phyloP scores from a whole-genome alignment of 139 green algal species.

The Micractinium conductrix region DNA sequence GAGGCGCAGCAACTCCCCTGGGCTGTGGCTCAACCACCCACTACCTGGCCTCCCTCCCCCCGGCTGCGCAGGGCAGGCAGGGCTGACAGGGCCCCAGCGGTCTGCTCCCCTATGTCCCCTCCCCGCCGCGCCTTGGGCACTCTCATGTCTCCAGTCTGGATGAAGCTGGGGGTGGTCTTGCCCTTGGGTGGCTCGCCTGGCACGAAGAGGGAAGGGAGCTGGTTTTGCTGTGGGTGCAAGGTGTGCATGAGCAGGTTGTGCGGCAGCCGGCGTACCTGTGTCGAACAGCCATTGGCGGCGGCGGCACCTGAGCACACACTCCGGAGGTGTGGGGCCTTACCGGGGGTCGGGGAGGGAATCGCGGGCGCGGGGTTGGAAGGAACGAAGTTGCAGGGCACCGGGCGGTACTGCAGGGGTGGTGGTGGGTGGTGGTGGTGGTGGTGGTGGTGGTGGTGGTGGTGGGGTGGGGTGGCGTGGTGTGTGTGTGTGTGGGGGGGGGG shows the following conservation, averaged over 20 bases:
- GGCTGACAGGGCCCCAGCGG: neutral
- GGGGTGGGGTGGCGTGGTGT: neutral
- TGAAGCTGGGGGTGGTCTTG: too few species aligned
- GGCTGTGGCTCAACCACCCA: too few species aligned
- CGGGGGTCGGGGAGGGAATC: slow-evolving; percentile 1
- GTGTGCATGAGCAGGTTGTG: neutral
- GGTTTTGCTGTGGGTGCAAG: too few species aligned
- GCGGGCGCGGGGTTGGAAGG: slow-evolving; percentile 9
- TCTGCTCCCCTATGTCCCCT: neutral
- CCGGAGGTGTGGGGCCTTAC: neutral
- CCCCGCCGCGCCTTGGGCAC: neutral
- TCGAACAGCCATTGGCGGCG: neutral
- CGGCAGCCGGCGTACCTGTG: neutral
- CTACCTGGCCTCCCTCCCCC: too few species aligned
- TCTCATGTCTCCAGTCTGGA: neutral
- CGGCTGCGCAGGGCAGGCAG: neutral
- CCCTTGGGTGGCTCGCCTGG: too few species aligned
- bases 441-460: neutral
- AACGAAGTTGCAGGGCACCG: slow-evolving; percentile 33
- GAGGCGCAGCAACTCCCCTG: neutral
- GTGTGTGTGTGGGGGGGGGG: neutral
- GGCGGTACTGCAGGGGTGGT: slow-evolving; percentile 4
- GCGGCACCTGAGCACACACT: neutral
- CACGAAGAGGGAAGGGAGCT: too few species aligned
- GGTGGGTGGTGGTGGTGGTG: neutral